Evolutionary conservation across 805 yeast genomes (phyloP).

Genomic region (Suhomyces sp.): DNA sequence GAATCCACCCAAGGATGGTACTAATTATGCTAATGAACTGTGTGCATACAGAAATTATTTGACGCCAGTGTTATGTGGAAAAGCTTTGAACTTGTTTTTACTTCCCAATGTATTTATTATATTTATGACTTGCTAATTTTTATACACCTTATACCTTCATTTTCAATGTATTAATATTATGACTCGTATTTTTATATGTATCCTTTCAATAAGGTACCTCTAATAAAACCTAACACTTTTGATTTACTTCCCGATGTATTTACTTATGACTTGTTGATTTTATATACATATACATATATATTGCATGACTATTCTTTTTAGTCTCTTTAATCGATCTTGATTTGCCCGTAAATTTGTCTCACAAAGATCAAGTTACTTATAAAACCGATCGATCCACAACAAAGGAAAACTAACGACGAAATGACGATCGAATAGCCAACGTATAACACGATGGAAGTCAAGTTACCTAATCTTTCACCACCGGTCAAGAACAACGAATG

Average conservation of each 20-base stretch:
- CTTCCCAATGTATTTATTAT: neutral
- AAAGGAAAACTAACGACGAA: constrained; percentile 66
- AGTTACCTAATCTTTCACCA: constrained; percentile 62
- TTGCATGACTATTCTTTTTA: neutral
- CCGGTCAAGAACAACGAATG: constrained; percentile 77
- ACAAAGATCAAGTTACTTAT: constrained; percentile 70
- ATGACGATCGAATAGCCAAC: constrained; percentile 78
- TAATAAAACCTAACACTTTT: too few relatives aligned
- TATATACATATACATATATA: neutral
- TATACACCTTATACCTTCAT: neutral
- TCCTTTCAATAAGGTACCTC: too few relatives aligned
- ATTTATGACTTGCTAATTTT: neutral
- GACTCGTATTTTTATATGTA: too few relatives aligned
- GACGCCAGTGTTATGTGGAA: neutral
- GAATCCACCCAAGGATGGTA: constrained; percentile 40
- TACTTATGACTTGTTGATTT: neutral
- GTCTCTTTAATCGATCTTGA: constrained; percentile 67
- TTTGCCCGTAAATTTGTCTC: constrained; percentile 74
- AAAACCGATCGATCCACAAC: constrained; percentile 89
- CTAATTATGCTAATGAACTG: constrained; percentile 4
- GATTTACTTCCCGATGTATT: too few relatives aligned
- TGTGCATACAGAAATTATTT: neutral
- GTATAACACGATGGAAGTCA: constrained; percentile 73
- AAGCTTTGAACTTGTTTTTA: too few relatives aligned
- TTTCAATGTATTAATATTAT: neutral